A percentile compares a stretch with the other conserved stretches of the same genome.
phyloP scores from a whole-genome alignment of 768 basidiomycete species.

The Mycena floridula region DNA sequence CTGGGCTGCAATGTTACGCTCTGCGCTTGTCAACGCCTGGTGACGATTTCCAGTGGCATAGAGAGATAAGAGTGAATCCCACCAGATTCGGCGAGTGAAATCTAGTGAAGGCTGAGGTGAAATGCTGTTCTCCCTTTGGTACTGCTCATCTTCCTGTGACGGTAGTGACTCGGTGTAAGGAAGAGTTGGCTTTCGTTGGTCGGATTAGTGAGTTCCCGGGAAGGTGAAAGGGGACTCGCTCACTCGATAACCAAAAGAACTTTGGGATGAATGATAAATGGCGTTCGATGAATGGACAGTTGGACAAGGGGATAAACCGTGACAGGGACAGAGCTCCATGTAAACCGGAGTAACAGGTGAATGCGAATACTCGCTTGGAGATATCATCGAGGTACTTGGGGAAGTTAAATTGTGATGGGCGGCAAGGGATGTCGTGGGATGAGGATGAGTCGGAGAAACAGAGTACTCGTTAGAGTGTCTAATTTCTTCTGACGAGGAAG shows the following conservation, averaged over 20 bases:
- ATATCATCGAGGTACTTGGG: too few species aligned
- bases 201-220: too few species aligned
- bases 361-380: too few species aligned
- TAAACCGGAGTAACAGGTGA: constrained; percentile 3
- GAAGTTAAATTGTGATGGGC: too few species aligned
- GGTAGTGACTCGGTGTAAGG: too few species aligned
- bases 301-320: constrained; percentile 23
- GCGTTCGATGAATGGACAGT: neutral
- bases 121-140: constrained; percentile 28
- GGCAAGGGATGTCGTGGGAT: too few species aligned
- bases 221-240: too few species aligned
- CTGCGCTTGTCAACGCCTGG: constrained; percentile 27
- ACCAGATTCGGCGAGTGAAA: constrained; percentile 73
- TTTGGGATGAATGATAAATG: constrained; percentile 4
- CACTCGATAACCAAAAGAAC: neutral
- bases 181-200: too few species aligned
- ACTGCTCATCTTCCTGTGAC: too few species aligned
- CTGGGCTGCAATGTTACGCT: constrained; percentile 41
- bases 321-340: constrained; percentile 18
- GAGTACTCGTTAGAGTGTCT: too few species aligned
- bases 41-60: constrained; percentile 37
- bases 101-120: constrained; percentile 60
- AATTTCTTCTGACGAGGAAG: too few species aligned
- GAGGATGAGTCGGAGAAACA: too few species aligned
- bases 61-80: constrained; percentile 60